Conservation (phyloP, 768 basidiomycete genomes). For the Chalciporus chontae region DNA sequence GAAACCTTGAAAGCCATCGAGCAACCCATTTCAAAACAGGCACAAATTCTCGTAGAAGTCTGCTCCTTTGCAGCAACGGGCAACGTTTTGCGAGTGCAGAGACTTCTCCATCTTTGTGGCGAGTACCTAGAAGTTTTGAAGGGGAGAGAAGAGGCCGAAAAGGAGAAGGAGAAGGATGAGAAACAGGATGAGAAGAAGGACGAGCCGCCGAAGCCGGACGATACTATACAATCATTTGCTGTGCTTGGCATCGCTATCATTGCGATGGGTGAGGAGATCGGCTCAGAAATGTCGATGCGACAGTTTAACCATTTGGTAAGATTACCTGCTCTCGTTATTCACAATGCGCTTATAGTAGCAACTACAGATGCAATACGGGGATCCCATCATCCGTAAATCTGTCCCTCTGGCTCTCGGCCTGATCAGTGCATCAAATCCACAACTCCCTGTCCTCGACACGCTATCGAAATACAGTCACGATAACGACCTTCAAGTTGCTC, state of each 20-base stretch:
- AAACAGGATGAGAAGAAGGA: constrained; percentile 62
- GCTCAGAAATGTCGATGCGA: constrained; percentile 94
- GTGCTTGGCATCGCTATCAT: constrained; percentile 92
- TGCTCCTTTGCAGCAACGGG: constrained; percentile 95
- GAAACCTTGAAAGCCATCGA: constrained; percentile 92
- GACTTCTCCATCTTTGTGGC: constrained; percentile 89
- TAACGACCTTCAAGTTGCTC: constrained; percentile 93
- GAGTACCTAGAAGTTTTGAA: constrained; percentile 70
- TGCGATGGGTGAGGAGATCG: constrained; percentile 98
- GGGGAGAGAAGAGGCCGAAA: constrained; percentile 33
- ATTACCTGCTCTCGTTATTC: constrained; percentile 21
- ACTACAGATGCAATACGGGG: constrained; percentile 96
- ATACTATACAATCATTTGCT: constrained; percentile 88
- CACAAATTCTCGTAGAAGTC: constrained; percentile 88
- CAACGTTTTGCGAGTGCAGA: constrained; percentile 90
- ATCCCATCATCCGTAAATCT: constrained; percentile 85
- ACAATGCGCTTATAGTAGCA: constrained; percentile 13
- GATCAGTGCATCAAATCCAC: constrained; percentile 93
- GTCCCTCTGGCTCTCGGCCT: constrained; percentile 95
- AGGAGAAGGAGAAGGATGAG: constrained; percentile 48
- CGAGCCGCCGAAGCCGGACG: constrained; percentile 51
- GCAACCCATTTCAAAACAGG: constrained; percentile 87
- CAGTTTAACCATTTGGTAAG: constrained; percentile 93
- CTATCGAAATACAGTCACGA: constrained; percentile 99
- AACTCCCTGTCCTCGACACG: constrained; percentile 90